Base-by-base conservation (phyloP, 768 basidiomycete genomes). In the Termitomyces sp. region DNA sequence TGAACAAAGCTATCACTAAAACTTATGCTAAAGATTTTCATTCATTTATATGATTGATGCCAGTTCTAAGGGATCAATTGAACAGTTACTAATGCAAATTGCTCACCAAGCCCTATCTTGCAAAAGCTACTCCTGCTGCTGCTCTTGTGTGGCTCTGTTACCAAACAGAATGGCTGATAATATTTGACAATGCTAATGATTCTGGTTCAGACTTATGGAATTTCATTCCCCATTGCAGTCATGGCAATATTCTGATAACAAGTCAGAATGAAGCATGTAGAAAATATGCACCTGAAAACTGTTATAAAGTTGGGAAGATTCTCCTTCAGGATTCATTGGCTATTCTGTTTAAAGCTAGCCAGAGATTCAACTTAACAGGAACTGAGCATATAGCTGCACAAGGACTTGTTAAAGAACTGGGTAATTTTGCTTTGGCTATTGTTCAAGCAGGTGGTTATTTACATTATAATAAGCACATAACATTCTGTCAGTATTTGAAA, bases 181-280 rank as follows among this genome's bases (percentile, higher is more conserved):
- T n/a, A n/a, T n/a, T n/a, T n/a, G n/a, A n/a, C n/a, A n/a, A n/a
- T n/a, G n/a, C n/a, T n/a, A n/a, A n/a, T n/a, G n/a, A n/a, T n/a
- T n/a, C n/a, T 24, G 19, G 3, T 21, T 3, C 21, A 1, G 32
- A 53, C 19, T 21, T 57, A 0, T n/a, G 6, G 11, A 2, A 44
- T 14, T 48, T 22, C 12, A 42, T 57, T 17, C 51, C 56, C n/a
- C 1, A 5, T 1, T 42, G 51, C n/a, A 22, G 6, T 5, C 45
- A 57, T 49, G 56, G 51, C 1, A 57, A 53, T 44, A 53, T 57
- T 19, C 19, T 57, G 1, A 48, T n/a, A 34, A 57, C 56, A 24
- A 53, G 44, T 1, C 11, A 45, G 21, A 52, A 52, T 43, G n/a
- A 35, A 3, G 24, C 26, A 37, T 43, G 26, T 14, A 26, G 0